Base-by-base conservation (phyloP, 768 basidiomycete genomes). In the Asterophora parasitica region DNA sequence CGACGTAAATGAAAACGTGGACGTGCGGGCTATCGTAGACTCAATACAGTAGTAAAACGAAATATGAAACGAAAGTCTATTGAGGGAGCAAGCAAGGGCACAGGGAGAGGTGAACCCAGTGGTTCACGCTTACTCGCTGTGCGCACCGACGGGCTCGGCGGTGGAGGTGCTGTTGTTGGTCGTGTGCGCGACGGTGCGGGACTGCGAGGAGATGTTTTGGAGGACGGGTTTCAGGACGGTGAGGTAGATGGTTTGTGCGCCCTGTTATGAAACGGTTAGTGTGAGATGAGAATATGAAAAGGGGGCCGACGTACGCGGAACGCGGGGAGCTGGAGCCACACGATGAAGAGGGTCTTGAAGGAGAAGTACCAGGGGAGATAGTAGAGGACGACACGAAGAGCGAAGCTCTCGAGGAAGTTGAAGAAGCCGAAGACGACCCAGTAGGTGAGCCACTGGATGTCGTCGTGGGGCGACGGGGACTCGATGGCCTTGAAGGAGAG, bases 381-480 rank as follows among this genome's bases (percentile, higher is more conserved):
- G 75, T 94, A 92, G 55, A 97, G 83, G 51, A 96, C 79, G 51
- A 88, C 50, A 43, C 87, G 81, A 54, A 90, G 74, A 44, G 88
- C 90, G 58, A 95, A 77, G 61, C 81, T 85, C 72, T 97, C 95
- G 51, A 89, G 60, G 70, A 96, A 90, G 74, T 87, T 95, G 79
- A 96, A 85, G 68, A 84, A 87, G 46, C 92, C 92, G 58, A 96
- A 94, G 45, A 95, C 79, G 62, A 90, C 78, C 95, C 95, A 98
- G 76, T 98, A 98, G 2, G 94, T 95, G 61, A 97, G 77, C 93
- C 93, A 97, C 70, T 96, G 93, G 60, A 87, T 75, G 68, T 95
- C 89, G 57, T 95, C 92, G 56, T 84, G 77, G 50, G 83, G 74
- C 2, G 79, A 75, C n/a, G 91, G 89, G 4, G 78, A 69, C 68